Evolutionary conservation across 495 filamentous ascomycete species (phyloP), one percentile per base, ranked within the genome.

Genomic region (Aspergillus asperescens): DNA sequence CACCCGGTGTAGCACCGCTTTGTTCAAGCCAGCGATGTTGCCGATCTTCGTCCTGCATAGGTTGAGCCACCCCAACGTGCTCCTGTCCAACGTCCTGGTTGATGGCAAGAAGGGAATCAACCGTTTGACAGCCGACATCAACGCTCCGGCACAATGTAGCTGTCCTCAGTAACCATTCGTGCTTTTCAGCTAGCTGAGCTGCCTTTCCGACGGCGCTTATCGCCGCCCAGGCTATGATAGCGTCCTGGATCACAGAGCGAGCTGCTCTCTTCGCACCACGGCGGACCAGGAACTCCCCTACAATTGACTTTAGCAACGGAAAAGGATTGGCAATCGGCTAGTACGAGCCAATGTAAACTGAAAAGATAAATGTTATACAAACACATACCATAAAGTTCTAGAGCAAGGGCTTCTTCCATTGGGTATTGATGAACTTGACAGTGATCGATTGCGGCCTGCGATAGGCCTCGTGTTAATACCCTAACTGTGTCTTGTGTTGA

Each of bases 1-100:
- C 66, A 7, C 66, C 68, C 0, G 64, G 24, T 16, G 61, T 60
- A 18, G 65, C 59, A 1, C 64, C 66, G 56, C 86, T 85, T 45
- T 87, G 80, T 63, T 88, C 80, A 35, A 94, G 82, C 87, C 88
- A 91, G 35, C 80, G 79, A 48, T 84, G 85, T 67, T 90, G 74
- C 31, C 67, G 61, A 27, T 82, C 77, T 8, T 82, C 76, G 50
- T 79, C 78, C 31, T 86, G 82, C 25, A 76, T 69, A 32, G 71
- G 71, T 19, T 67, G 67, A 15, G 64, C 54, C 15, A 68, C 53
- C 1, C 53, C 59, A 19, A 64, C 64, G 15, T 71, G 63, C 13
- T 82, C 81, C 16, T 78, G 74, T 3, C 74, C 80, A 59, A 86
- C 83, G 25, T 75, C 20, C 23, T 49, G 81, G 31, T 64, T 66